These are phyloP conservation scores for Xylaria polymorpha DNA, from an alignment of 2,329 filamentous ascomycete genomes.

Conservation along the genomic window DNA sequence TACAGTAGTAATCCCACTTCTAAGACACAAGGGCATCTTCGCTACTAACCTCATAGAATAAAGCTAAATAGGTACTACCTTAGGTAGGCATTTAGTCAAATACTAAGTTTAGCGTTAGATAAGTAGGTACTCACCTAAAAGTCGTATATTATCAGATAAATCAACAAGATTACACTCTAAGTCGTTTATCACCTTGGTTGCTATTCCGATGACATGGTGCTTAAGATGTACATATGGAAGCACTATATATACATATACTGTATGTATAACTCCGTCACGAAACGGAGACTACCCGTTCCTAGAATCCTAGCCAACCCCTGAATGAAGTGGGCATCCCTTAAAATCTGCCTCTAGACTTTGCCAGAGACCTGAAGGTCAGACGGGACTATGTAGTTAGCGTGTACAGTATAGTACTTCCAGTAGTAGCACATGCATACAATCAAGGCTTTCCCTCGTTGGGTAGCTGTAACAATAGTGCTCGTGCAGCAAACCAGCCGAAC, in stretches of 20 bases:
- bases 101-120: neutral
- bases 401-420: neutral
- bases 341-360: neutral
- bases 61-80: neutral
- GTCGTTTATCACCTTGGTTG: neutral
- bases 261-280: neutral
- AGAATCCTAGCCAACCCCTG: conserved; percentile 2
- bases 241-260: neutral
- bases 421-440: conserved; percentile 17
- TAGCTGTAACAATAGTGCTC: neutral
- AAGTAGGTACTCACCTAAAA: neutral
- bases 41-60: neutral
- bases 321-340: neutral
- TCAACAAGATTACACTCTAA: neutral
- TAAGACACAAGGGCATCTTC: neutral
- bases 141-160: neutral
- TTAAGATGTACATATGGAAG: neutral
- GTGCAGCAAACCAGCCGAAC: conserved; percentile 2
- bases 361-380: neutral
- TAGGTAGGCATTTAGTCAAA: neutral
- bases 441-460: neutral
- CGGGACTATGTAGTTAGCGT: neutral
- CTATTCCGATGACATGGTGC: neutral
- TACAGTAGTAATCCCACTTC: neutral
- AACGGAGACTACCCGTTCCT: neutral